phyloP scores from a whole-genome alignment of 495 filamentous ascomycete genomes.

The Penicillium mononematosum region DNA sequence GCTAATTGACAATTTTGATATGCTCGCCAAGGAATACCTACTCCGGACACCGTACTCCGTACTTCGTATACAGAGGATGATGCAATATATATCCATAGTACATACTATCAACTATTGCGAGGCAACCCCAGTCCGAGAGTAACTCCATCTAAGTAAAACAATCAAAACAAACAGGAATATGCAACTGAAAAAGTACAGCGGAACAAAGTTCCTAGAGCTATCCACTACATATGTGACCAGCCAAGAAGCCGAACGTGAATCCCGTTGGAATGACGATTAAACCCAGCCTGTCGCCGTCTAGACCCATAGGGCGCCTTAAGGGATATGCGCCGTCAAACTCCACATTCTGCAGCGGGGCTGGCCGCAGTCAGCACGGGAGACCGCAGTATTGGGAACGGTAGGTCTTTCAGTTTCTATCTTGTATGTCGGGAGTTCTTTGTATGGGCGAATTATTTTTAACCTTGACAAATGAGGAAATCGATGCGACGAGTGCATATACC shows the following conservation, averaged over 20 bases:
- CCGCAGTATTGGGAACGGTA: conserved; percentile 3
- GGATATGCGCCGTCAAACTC: conserved; percentile 7
- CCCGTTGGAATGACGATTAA: not conserved
- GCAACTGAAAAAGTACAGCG: not conserved
- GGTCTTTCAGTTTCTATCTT: not conserved
- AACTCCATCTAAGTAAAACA: not conserved
- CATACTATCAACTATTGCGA: not conserved
- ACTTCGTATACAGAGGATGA: not conserved
- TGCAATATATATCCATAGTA: not conserved
- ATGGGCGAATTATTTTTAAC: not conserved
- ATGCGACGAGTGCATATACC: not conserved
- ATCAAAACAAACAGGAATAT: not conserved
- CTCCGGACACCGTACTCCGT: not conserved
- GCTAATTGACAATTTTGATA: not conserved
- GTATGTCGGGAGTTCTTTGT: not conserved
- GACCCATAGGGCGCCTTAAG: not conserved
- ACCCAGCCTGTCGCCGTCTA: not conserved
- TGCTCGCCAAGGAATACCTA: not conserved
- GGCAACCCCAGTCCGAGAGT: not conserved
- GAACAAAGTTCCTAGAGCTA: not conserved
- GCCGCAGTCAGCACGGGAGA: conserved; percentile 9
- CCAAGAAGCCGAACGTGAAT: not conserved
- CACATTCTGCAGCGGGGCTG: conserved; percentile 13
- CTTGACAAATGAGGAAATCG: not conserved
- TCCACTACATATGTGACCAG: not conserved